Evolutionary conservation across 305 asterid genomes (phyloP).

Genomic region (Solanum hybrid): DNA sequence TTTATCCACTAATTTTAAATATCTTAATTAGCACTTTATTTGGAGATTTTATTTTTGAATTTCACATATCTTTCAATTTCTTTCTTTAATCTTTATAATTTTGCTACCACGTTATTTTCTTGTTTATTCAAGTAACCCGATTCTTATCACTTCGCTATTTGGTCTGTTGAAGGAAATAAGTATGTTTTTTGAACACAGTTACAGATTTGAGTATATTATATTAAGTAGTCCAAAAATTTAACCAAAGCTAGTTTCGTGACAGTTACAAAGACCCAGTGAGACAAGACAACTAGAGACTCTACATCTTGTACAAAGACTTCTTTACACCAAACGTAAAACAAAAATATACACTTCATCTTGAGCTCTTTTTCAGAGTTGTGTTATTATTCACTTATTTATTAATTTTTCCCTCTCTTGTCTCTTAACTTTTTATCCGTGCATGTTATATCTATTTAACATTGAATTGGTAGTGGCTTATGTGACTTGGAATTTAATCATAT

Average conservation of each 20-base stretch:
- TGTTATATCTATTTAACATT: neutral
- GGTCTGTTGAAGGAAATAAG: neutral
- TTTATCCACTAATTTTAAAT: neutral
- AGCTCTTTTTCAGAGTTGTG: neutral
- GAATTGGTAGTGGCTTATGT: slow-evolving; percentile 8
- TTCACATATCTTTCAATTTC: neutral
- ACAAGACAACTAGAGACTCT: neutral
- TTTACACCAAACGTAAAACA: neutral
- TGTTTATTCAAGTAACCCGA: neutral
- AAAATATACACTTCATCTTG: neutral
- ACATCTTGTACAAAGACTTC: neutral
- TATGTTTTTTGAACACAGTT: neutral
- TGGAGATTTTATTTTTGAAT: neutral
- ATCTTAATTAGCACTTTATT: neutral
- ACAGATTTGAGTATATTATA: neutral
- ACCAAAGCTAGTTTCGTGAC: neutral
- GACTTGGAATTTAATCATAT: slow-evolving; percentile 17
- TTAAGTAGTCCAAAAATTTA: neutral
- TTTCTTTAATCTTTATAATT: neutral
- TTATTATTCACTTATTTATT: neutral
- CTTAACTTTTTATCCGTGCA: neutral
- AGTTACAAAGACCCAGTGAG: neutral
- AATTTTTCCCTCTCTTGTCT: neutral
- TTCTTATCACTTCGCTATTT: neutral
- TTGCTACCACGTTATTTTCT: neutral